A percentile compares a stretch with the other conserved stretches of the same genome.
These are phyloP conservation scores for Pseudonitzschia pungens DNA, from an alignment of 108 stramenopile species.

Conservation along the genomic window DNA sequence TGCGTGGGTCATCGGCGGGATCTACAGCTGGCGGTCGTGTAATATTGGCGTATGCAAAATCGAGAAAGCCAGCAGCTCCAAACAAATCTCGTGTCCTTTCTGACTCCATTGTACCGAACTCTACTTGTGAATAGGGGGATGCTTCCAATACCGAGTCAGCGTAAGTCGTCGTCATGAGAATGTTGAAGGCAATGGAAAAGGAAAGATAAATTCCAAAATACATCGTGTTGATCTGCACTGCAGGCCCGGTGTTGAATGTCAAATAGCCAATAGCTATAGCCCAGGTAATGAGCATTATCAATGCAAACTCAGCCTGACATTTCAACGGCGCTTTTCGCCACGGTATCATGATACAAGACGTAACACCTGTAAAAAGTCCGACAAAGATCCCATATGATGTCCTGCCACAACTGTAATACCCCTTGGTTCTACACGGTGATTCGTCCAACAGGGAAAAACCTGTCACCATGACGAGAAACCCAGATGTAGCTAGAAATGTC, in stretches of 20 bases:
- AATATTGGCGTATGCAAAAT: neutral
- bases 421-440: neutral
- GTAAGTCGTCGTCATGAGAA: neutral
- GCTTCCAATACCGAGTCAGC: constrained; percentile 7
- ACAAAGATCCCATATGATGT: neutral
- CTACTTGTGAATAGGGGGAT: neutral
- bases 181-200: neutral
- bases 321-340: neutral
- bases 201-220: constrained; percentile 1
- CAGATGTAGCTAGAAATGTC: neutral
- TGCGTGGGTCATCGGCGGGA: neutral
- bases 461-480: constrained; percentile 4
- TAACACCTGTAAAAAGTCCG: neutral
- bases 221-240: constrained; percentile 3
- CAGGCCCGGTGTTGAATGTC: constrained; percentile 1
- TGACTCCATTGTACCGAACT: neutral
- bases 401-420: neutral
- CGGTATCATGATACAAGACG: neutral
- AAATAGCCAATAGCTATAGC: neutral
- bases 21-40: neutral
- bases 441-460: neutral
- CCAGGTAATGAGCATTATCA: constrained; percentile 6
- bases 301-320: constrained; percentile 3
- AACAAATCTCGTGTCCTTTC: neutral
- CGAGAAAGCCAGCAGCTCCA: neutral